Evolutionary conservation across 148 eudicot species (phyloP), one percentile per base, ranked within the genome.

Genomic region (Vaccinium darrowii): DNA sequence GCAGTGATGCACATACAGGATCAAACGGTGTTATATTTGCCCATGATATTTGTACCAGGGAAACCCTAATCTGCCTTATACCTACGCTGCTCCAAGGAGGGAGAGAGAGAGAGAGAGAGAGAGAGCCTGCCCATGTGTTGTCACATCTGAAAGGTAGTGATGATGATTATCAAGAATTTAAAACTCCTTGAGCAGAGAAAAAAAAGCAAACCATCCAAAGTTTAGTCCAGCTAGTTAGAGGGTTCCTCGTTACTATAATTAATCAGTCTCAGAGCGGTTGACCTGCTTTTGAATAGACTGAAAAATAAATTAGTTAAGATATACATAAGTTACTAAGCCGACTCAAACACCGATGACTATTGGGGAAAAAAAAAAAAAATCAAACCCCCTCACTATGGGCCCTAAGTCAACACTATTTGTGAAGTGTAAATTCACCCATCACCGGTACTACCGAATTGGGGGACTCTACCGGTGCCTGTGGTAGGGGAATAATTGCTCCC

Each of bases 131-230:
- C 47, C 36, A 81, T n/a, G 83, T 6, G 54, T 58, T 81, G 83
- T 81, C 83, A 81, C 83, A 81, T 81, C 83, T 47, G 52, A 47
- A 81, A 21, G 54, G 54, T 27, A 0, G 33, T 23, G 54, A 65
- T 81, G 71, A 81, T 62, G 36, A 81, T 62, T 43, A 81, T 69
- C 33, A 23, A 3, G 30, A 23, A 63, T 63, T 63, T 63, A 63
- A 9, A 9, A 25, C 30, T 63, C 27, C n/a, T 2, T 23, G 13
- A 8, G 30, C 30, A 63, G 30, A 63, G 71, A 8, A 62, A n/a
- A n/a, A 39, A 58, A 52, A 51, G 60, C 67, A 79, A 23, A 33
- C 6, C 4, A 12, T 2, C 13, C 30, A 1, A 4, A 8, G 1
- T 30, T 36, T 4, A 39, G 43, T 39, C 39, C 39, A 2, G 4